phyloP scores from a whole-genome alignment of 371 early-diverging fungal species.

The Smittium culicis region DNA sequence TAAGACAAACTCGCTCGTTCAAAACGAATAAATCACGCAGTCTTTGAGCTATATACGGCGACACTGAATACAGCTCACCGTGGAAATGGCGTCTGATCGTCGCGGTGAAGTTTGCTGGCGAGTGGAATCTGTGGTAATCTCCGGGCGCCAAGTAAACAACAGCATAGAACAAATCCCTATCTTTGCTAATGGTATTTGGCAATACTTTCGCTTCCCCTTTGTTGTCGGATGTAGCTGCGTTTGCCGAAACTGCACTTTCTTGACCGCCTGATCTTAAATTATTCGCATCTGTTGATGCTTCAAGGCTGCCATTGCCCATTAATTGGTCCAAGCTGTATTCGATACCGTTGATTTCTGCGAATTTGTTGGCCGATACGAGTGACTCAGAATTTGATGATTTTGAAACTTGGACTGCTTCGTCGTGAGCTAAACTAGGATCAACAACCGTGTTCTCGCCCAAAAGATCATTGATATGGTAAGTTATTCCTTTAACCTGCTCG shows the following conservation, averaged over 20 bases:
- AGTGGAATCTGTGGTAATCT: no score
- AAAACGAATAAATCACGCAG: slow-evolving; percentile 80
- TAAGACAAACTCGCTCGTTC: slow-evolving; percentile 85
- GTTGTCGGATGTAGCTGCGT: neutral
- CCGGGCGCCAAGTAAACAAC: slow-evolving; percentile 95
- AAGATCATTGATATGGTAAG: slow-evolving; percentile 74
- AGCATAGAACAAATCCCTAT: slow-evolving; percentile 50
- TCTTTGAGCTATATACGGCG: slow-evolving; percentile 68
- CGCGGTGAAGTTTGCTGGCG: no score
- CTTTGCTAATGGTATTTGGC: slow-evolving; percentile 1
- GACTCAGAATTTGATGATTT: slow-evolving; percentile 37
- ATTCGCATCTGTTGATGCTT: neutral
- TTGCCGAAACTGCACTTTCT: neutral
- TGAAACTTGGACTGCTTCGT: no score
- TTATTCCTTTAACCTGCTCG: slow-evolving; percentile 87
- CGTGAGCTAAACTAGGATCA: no score
- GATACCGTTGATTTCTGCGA: slow-evolving; percentile 78
- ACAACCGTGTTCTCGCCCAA: no score
- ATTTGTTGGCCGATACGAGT: slow-evolving; percentile 52
- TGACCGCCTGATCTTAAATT: neutral
- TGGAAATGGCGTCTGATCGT: no score
- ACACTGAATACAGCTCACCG: no score
- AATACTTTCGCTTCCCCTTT: neutral
- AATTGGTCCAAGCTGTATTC: slow-evolving; percentile 37
- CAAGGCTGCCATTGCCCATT: neutral